Base-by-base conservation (phyloP, 1,284 basidiomycete species). In the Boletellus dicymbophilus region DNA sequence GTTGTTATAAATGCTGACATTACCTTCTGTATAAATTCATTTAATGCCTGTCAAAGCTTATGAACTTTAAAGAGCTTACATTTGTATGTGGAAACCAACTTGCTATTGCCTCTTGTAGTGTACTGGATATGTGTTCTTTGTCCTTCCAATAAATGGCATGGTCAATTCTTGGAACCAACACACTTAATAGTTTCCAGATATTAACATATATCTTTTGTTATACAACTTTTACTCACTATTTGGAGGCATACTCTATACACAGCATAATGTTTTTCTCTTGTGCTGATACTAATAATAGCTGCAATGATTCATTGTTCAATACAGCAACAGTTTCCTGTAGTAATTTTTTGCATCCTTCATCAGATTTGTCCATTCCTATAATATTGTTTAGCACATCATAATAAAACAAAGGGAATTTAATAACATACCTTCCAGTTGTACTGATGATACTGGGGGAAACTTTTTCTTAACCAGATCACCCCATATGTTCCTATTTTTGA, bases 291-390 rank as follows among this genome's bases (percentile, higher is more conserved):
- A 54, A 25, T 4, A 56, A 21, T 27, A 36, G 46, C 33, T 51
- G 46, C 42, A 56, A 15, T 2, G 47, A 28, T 31, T 49, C 37
- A 12, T 46, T 18, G 33, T 33, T 6, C 3, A 56, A 42, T 7
- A 5, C 40, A 15, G 0, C 3, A 5, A 33, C 30, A 5, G 52
- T 56, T 1, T 11, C 11, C 44, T 56, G 44, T 16, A 56, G 23
- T 7, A 56, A 33, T 11, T 15, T 9, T 0, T 4, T 21, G 12
- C 46, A 55, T 16, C 41, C 48, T 1, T 20, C 34, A 21, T 41
- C 22, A 21, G 49, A 51, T 8, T 30, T 37, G 37, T 56, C 16
- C 49, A 51, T 41, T 2, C 31, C 49, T 56, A 15, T 13, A 28
- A 30, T 10, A n/a, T 23, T 21, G 22, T 16, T 38, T 6, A 44